These are phyloP conservation scores for Casuarina equisetifolia DNA, from an alignment of 306 rosid genomes.

Conservation along the genomic window DNA sequence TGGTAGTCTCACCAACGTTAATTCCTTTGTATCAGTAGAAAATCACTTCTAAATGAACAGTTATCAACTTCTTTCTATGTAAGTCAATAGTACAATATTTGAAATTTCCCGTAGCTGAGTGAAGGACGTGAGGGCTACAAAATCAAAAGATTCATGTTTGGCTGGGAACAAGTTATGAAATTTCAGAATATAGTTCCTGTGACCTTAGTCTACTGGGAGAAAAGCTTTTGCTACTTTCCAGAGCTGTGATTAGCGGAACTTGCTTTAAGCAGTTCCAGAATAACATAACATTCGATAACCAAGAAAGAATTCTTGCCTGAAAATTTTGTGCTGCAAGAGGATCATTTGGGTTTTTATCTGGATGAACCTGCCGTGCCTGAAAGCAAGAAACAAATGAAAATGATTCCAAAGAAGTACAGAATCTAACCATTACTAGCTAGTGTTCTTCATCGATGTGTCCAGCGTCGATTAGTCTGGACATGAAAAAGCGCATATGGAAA, in stretches of 20 bases:
- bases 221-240: not conserved
- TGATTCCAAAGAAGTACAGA: conserved; percentile 5
- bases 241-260: not conserved
- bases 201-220: not conserved
- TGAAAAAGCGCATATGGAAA: not conserved
- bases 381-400: conserved; percentile 18
- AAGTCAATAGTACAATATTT: not conserved
- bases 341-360: conserved; percentile 95
- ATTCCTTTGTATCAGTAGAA: too few relatives aligned
- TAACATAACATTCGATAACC: not conserved
- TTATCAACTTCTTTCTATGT: not conserved
- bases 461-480: not conserved
- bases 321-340: conserved; percentile 96
- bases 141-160: not conserved
- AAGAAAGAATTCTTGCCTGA: conserved; percentile 58
- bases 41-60: too few relatives aligned
- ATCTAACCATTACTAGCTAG: conserved; percentile 4
- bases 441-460: conserved; percentile 11
- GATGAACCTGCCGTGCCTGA: conserved; percentile 99
- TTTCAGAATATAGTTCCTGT: not conserved
- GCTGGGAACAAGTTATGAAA: not conserved
- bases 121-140: not conserved
- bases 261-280: not conserved
- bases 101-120: not conserved
- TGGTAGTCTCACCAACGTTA: not conserved